Conservation (phyloP, 768 basidiomycete species). For the Mycena vulgaris region DNA sequence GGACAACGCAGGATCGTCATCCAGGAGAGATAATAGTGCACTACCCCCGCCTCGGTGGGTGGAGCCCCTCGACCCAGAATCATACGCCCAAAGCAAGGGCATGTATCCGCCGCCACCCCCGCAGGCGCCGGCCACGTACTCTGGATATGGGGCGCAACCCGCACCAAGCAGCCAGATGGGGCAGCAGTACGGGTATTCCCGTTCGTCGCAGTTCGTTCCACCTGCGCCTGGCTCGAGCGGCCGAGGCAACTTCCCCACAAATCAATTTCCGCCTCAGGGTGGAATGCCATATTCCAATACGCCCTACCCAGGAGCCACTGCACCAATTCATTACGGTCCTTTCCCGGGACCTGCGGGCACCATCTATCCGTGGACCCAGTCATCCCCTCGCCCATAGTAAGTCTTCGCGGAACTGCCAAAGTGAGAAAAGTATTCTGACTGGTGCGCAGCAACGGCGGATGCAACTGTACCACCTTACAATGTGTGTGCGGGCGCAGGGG, state of each 20-base stretch:
- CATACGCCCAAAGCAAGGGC: slow-evolving; percentile 19
- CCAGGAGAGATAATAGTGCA: not conserved
- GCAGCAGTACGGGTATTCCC: not conserved
- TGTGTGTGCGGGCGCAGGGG: slow-evolving; percentile 27
- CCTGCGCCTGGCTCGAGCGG: not conserved
- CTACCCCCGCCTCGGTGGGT: slow-evolving; percentile 18
- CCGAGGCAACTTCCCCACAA: not conserved
- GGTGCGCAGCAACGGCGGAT: slow-evolving; percentile 4
- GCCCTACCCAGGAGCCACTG: not conserved
- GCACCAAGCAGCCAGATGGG: not conserved
- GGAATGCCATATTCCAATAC: too few relatives aligned
- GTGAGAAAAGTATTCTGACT: not conserved
- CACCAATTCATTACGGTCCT: slow-evolving; percentile 28
- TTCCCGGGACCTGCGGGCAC: slow-evolving; percentile 32
- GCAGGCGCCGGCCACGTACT: not conserved
- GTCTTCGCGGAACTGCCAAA: not conserved
- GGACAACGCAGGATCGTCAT: too few relatives aligned
- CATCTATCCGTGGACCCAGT: slow-evolving; percentile 28
- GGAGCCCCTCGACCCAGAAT: slow-evolving; percentile 32
- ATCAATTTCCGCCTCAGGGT: slow-evolving; percentile 8
- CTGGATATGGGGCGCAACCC: not conserved
- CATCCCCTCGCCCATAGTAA: not conserved
- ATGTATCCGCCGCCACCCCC: not conserved
- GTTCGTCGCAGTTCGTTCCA: not conserved
- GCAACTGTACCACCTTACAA: slow-evolving; percentile 14